Evolutionary conservation across 1,284 basidiomycete genomes (phyloP).

Genomic region (Xerocomus tenax): DNA sequence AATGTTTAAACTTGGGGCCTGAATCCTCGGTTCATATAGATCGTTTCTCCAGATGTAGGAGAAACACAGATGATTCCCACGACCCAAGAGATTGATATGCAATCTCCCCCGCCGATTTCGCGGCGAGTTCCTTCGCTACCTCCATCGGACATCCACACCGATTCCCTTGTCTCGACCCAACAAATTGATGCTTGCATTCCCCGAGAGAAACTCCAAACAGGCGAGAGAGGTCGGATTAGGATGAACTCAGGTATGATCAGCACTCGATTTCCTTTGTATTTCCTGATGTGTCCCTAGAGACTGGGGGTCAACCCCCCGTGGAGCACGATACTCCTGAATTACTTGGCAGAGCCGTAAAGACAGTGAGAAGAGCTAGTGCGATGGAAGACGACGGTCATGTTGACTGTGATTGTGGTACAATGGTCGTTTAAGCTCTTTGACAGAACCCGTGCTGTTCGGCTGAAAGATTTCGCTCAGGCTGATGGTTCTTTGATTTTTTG

Average conservation of each 20-base stretch:
- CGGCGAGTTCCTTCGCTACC: slow-evolving; percentile 26
- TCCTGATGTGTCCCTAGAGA: slow-evolving; percentile 27
- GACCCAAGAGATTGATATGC: slow-evolving; percentile 31
- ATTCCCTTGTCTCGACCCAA: slow-evolving; percentile 24
- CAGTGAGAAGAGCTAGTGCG: background rate
- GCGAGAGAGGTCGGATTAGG: slow-evolving; percentile 9
- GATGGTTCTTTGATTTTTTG: slow-evolving; percentile 53
- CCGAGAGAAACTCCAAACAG: slow-evolving; percentile 32
- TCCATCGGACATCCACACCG: slow-evolving; percentile 33
- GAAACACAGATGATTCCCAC: slow-evolving; percentile 37
- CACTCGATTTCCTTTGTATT: slow-evolving; percentile 21
- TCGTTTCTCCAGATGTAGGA: slow-evolving; percentile 28
- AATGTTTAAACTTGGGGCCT: background rate
- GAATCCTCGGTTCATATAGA: slow-evolving; percentile 12
- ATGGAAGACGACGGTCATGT: slow-evolving; percentile 18
- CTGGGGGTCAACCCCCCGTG: slow-evolving; percentile 38
- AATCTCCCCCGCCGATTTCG: slow-evolving; percentile 14
- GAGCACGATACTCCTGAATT: background rate
- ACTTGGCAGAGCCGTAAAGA: background rate
- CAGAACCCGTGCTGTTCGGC: background rate
- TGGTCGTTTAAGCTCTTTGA: slow-evolving; percentile 30
- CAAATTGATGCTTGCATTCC: slow-evolving; percentile 38
- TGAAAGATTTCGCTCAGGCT: slow-evolving; percentile 30
- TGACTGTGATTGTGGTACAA: slow-evolving; percentile 59
- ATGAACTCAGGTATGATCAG: slow-evolving; percentile 42